Evolutionary conservation across 2,329 filamentous ascomycete species (phyloP), one percentile per base, ranked within the genome.

Genomic region (Metarhizium rileyi): DNA sequence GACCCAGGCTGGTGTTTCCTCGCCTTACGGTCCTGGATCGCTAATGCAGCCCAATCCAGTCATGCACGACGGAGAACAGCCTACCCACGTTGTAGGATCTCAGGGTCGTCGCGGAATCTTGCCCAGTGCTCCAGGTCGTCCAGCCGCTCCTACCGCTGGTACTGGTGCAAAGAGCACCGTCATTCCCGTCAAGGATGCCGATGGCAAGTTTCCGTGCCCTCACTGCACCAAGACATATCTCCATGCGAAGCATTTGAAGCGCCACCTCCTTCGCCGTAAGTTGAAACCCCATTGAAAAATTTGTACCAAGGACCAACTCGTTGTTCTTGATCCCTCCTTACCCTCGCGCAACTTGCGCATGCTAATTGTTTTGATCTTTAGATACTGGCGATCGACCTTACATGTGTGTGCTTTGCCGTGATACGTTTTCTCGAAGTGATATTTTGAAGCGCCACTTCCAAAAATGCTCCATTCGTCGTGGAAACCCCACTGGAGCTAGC

Each of bases 381-480:
- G 91, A 98, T 74, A 97, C 93, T 54, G 93, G 93, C 63, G 91
- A 97, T 68, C 88, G 93, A 57, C 93, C 93, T 50, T 98, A 98
- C 74, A 94, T 94, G 83, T 98, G 93, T 72, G 88, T 95, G 57
- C 77, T 98, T 47, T 98, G 93, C 76, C 90, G 93, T 68, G 93
- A 97, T 70, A 97, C 90, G 30, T 98, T 98, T 71, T 95, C 89
- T 45, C 85, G 93, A 67, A 95, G 90, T 76, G 93, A 98, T 66
- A 97, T 98, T 57, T 74, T 98, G 62, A 98, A 98, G 77, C 88
- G 93, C 57, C 93, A 98, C 72, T 98, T 97, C 72, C 90, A 96
- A 70, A 98, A 98, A 75, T 98, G 93, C 73, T 96, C 93, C 36
- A 89, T 96, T 57, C 84, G 93, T 61, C 85, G 93, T 65, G 93